Conservation (phyloP, 2,329 filamentous ascomycete genomes). For the Ceratocystis alfenasii region DNA sequence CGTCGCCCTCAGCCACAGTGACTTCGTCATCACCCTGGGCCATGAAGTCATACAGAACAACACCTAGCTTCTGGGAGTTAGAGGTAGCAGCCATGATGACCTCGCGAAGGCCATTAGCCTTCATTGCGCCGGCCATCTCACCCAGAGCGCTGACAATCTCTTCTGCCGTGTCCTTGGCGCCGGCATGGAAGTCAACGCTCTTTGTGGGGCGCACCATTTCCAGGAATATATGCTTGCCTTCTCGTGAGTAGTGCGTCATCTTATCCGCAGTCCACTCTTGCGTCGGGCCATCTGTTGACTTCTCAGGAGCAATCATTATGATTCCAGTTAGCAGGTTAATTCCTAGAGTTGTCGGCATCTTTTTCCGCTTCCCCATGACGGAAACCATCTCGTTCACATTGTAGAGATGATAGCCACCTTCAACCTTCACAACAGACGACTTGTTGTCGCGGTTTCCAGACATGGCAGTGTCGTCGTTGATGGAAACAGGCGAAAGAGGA, state of each 20-base stretch:
- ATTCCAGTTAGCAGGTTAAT: slow-evolving; percentile 79
- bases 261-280: slow-evolving; percentile 92
- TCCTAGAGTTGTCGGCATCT: slow-evolving; percentile 95
- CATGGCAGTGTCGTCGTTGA: slow-evolving; percentile 39
- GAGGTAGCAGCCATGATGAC: slow-evolving; percentile 70
- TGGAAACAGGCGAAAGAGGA: slow-evolving; percentile 17
- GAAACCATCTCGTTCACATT: slow-evolving; percentile 97
- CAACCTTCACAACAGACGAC: slow-evolving; percentile 19
- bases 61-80: slow-evolving; percentile 62
- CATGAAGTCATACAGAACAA: slow-evolving; percentile 89
- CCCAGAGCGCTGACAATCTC: slow-evolving; percentile 83
- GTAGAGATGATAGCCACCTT: slow-evolving; percentile 74
- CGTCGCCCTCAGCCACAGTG: slow-evolving; percentile 77
- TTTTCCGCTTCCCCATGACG: slow-evolving; percentile 93
- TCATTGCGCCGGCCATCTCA: slow-evolving; percentile 74
- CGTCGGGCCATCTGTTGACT: slow-evolving; percentile 65
- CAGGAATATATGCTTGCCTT: slow-evolving; percentile 95
- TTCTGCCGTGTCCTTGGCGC: slow-evolving; percentile 88
- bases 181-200: slow-evolving; percentile 92
- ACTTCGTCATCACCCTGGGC: slow-evolving; percentile 95
- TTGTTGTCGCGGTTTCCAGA: slow-evolving; percentile 39
- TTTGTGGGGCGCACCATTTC: slow-evolving; percentile 86
- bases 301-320: slow-evolving; percentile 84
- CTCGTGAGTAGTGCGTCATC: slow-evolving; percentile 93
- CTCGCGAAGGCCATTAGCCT: slow-evolving; percentile 72